Evolutionary conservation across 495 filamentous ascomycete genomes (phyloP), one percentile per base, ranked within the genome.

Genomic region (Neurospora sublineolata): DNA sequence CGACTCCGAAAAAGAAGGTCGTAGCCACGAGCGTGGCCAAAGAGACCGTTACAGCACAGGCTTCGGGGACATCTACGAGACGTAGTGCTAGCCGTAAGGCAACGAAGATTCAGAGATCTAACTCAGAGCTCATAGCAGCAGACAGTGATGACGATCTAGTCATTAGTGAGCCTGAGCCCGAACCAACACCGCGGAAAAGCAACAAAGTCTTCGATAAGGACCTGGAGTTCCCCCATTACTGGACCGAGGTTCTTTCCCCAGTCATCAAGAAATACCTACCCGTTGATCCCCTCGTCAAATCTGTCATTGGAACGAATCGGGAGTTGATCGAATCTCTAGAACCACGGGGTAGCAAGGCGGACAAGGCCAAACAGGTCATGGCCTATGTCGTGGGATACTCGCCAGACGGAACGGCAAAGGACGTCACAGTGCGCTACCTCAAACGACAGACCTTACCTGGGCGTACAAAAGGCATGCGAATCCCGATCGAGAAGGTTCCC

Each of bases 351-450:
- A 85, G 84, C 60, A 92, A 90, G 76, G 92, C 94, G 0, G 91
- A 94, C 36, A 91, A 90, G 73, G 88, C 91, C 5, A 97, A 94
- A 76, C 94, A 97, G 79, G 88, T 96, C 16, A 93, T 97, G 70
- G 89, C 92, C 69, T 99, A 99, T 73, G 87, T 96, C n/a, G 84
- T 99, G 12, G 94, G 90, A 0, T 93, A 92, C 81, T 93, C 93
- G 3, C 75, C 88, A 11, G 93, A 98, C 77, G 92, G 91, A 14
- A 93, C 93, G 0, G 96, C 93, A 11, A 98, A 97, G 81, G 95
- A 98, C 76, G 92, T 99, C 42, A 98, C 95, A 1, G 91, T 93
- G 4, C 88, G 94, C 16, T 98, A 99, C 80, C 88, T 98, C 8
- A 93, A 91, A 74, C 87, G 90, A 23, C 92, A 92, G 68, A 87